Percentiles rank a stretch among this genome's conserved stretches.
Evolutionary conservation across 2,329 filamentous ascomycete species (phyloP).

Genomic region (Botryotinia convoluta): DNA sequence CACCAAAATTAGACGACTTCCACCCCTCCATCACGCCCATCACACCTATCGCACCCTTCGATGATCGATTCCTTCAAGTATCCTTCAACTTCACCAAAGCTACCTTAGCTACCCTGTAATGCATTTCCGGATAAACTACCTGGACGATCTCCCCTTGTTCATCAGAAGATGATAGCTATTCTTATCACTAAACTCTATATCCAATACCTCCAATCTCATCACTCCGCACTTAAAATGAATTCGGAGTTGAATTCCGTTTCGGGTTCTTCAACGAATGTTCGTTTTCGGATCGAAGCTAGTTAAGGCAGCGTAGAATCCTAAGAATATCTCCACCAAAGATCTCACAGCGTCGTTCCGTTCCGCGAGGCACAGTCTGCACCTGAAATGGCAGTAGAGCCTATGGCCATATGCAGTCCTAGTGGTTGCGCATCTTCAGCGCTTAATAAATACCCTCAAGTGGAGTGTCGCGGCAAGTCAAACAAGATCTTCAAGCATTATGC

Average conservation of each 20-base stretch:
- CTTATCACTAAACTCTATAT: not conserved
- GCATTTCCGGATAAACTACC: not conserved
- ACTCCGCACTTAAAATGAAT: not conserved
- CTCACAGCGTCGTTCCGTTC: constrained; percentile 18
- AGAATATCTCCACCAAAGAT: constrained; percentile 4
- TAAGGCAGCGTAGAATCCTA: constrained; percentile 6
- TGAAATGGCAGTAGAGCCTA: not conserved
- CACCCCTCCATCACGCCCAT: not conserved
- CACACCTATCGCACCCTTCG: not conserved
- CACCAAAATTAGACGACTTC: not conserved
- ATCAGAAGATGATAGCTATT: not conserved
- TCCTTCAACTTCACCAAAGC: not conserved
- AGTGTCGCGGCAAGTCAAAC: constrained; percentile 10
- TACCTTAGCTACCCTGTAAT: not conserved
- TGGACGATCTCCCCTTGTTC: not conserved
- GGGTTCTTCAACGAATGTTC: not conserved
- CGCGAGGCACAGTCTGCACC: constrained; percentile 17
- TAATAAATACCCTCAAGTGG: constrained; percentile 2
- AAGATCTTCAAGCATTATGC: not conserved
- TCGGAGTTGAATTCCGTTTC: not conserved
- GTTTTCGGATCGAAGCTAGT: not conserved
- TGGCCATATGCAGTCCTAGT: not conserved
- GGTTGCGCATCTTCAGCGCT: constrained; percentile 12
- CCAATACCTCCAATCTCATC: not conserved
- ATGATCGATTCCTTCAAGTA: not conserved